phyloP scores from a whole-genome alignment of 2,329 filamentous ascomycete genomes.

The Fusarium sp. region DNA sequence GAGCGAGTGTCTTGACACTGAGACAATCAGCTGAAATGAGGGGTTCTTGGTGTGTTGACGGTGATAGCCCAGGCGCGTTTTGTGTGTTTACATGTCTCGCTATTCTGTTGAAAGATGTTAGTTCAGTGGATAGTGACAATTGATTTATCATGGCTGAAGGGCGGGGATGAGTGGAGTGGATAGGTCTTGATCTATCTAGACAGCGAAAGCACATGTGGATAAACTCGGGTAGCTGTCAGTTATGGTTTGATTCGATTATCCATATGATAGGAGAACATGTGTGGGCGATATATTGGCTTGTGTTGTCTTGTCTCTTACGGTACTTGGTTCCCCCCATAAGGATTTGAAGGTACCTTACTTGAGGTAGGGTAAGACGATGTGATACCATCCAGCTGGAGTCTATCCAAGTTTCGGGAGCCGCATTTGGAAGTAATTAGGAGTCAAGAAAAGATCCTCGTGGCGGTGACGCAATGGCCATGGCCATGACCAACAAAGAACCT shows the following conservation, averaged over 20 bases:
- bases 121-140: neutral
- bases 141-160: conserved; percentile 5
- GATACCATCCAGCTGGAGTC: conserved; percentile 8
- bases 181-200: neutral
- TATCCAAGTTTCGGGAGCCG: conserved; percentile 8
- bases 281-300: conserved; percentile 5
- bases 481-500: neutral
- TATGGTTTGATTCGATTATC: neutral
- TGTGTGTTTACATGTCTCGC: conserved; percentile 27
- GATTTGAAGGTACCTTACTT: neutral
- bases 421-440: neutral
- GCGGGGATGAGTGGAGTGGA: neutral
- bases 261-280: neutral
- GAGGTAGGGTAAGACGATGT: conserved; percentile 9
- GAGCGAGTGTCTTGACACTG: conserved; percentile 18
- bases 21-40: conserved; percentile 30
- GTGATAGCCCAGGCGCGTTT: conserved; percentile 3
- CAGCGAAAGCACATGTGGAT: neutral
- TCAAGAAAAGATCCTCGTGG: too few relatives aligned
- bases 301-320: conserved; percentile 3
- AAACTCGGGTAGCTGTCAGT: neutral
- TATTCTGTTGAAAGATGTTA: neutral
- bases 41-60: conserved; percentile 8
- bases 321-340: neutral
- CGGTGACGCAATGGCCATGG: conserved; percentile 14